phyloP scores from a whole-genome alignment of 208 protist species.

The Vickermania spadyakhi region DNA sequence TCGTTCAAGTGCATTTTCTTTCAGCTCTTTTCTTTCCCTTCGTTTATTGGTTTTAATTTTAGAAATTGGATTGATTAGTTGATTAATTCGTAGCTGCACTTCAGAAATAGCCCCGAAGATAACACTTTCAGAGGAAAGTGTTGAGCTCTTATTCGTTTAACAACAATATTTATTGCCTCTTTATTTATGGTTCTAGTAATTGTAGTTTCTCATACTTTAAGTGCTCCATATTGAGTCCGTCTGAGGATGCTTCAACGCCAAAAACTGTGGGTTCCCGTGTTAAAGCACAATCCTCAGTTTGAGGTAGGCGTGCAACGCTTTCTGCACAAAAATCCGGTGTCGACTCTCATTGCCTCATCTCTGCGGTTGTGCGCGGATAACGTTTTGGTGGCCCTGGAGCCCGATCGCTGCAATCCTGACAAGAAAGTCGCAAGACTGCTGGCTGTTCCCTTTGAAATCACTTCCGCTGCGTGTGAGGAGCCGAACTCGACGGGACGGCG shows the following conservation, averaged over 20 bases:
- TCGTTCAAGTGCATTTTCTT: no score
- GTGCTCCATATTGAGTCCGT: no score
- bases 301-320: constrained; percentile 19
- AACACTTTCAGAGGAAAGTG: no score
- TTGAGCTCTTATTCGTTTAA: no score
- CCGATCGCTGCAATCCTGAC: constrained; percentile 9
- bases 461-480: constrained; percentile 25
- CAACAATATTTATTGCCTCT: no score
- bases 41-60: no score
- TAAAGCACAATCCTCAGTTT: constrained; percentile 40
- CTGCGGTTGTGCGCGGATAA: constrained; percentile 25
- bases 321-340: constrained; percentile 29
- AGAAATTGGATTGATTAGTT: no score
- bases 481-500: not conserved
- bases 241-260: constrained; percentile 45
- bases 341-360: constrained; percentile 5
- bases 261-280: constrained; percentile 44
- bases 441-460: constrained; percentile 44
- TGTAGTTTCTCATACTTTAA: no score
- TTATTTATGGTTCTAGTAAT: no score
- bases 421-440: constrained; percentile 14
- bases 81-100: no score
- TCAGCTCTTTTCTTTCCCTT: no score
- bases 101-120: no score
- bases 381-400: constrained; percentile 26